Base-by-base conservation (phyloP, 2,329 filamentous ascomycete genomes). In the Cladosporium cucumerinum region DNA sequence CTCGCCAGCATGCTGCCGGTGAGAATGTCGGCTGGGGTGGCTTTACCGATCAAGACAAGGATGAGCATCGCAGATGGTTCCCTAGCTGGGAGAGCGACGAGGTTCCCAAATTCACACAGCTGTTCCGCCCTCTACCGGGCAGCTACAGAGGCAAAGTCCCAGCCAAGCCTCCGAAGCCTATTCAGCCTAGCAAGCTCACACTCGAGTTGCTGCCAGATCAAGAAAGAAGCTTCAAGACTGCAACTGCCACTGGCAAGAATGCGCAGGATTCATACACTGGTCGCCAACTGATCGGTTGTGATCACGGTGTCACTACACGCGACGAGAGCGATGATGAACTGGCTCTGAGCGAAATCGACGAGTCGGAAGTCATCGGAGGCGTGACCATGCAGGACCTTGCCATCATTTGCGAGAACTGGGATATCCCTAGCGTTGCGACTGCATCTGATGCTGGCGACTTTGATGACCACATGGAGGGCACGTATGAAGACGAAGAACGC, bases 401-500 rank as follows among this genome's bases (percentile, higher is more conserved):
- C 65, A 86, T 96, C 55, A 86, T 95, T 6, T 97, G 93, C 72
- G 87, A 92, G 66, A 92, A 97, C 75, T 98, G 92, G 90, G 88
- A 91, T 63, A 78, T 87, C 21, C 83, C 87, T 54, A 87, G 88
- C 60, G 79, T 84, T 25, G 76, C 82, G 28, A 79, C 82, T 26
- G 70, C 74, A 18, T 73, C 62, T 68, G 71, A 64, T 11, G 69
- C 76, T 69, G 72, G 84, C 65, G 66, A 67, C 25, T 62, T 69
- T 46, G 68, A 67, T 36, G 63, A 71, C 34, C 49, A 61, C 18
- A 68, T 69, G 60, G 70, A 71, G n/a, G 71, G 74, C 30, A 77
- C 79, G 26, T 78, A 74, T 70, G 74, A 78, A 43, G 69, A 69
- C 11, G 73, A 76, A 48, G 74, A 75, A 39, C 69, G 68, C 5